Evolutionary conservation across 1,284 basidiomycete species (phyloP).

Genomic region (Sanghuangporus baumii): DNA sequence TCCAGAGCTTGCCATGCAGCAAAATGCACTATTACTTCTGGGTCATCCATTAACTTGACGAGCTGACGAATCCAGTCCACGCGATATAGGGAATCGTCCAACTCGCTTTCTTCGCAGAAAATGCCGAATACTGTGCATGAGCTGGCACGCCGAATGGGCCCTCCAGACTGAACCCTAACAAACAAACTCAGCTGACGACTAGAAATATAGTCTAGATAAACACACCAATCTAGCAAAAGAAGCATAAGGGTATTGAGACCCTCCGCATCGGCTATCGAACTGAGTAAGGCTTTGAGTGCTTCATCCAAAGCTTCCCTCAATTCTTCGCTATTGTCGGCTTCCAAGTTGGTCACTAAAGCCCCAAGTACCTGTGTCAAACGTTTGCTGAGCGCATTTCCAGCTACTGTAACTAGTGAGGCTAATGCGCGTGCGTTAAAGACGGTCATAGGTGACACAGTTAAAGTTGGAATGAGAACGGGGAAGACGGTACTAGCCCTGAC

Average conservation of each 20-base stretch:
- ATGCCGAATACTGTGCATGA: constrained; percentile 73
- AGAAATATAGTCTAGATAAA: constrained; percentile 10
- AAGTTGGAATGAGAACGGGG: constrained; percentile 94
- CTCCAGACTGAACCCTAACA: constrained; percentile 71
- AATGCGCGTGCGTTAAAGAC: constrained; percentile 95
- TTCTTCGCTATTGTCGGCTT: constrained; percentile 66
- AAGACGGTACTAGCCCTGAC: constrained; percentile 92
- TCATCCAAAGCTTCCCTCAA: constrained; percentile 68
- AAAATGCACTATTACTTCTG: constrained; percentile 67
- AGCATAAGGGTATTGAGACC: constrained; percentile 88
- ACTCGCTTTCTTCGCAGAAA: constrained; percentile 78
- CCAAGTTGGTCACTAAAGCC: constrained; percentile 68
- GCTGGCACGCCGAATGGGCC: constrained; percentile 67
- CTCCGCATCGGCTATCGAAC: constrained; percentile 77
- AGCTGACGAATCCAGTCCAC: constrained; percentile 96
- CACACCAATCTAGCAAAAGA: constrained; percentile 83
- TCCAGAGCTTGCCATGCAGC: constrained; percentile 86
- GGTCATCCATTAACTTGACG: constrained; percentile 81
- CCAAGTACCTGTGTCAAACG: constrained; percentile 73
- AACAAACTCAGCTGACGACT: constrained; percentile 13
- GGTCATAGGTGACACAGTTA: constrained; percentile 87
- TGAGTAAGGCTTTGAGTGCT: constrained; percentile 68
- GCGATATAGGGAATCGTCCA: constrained; percentile 81
- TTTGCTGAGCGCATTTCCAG: constrained; percentile 84
- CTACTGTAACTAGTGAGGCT: constrained; percentile 87